Percentiles rank a stretch among this genome's conserved stretches.
These are phyloP conservation scores for Tetracentron sinense DNA, from an alignment of 164 flowering plant genomes.

Conservation along the genomic window DNA sequence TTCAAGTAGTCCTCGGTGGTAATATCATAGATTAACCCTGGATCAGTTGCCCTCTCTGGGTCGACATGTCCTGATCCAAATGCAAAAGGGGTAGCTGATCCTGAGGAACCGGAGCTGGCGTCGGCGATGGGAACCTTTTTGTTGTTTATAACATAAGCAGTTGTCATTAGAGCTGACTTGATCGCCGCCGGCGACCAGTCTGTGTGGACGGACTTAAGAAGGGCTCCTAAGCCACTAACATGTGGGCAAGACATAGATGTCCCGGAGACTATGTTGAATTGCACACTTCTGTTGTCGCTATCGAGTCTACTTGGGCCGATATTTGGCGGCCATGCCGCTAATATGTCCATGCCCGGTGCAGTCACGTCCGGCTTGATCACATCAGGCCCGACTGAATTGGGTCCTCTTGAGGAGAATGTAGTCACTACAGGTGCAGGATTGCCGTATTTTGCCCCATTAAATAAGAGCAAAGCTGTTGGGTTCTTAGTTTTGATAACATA, in stretches of 20 bases:
- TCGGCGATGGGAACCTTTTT: conserved; percentile 35
- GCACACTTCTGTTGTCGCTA: conserved; percentile 47
- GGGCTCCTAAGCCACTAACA: conserved; percentile 63
- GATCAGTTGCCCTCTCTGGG: conserved; percentile 58
- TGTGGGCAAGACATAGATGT: conserved; percentile 90
- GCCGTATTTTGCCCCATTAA: conserved; percentile 46
- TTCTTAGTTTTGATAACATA: conserved; percentile 26
- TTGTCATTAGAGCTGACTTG: conserved; percentile 80
- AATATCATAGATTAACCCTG: conserved; percentile 62
- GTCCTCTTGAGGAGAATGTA: conserved; percentile 77
- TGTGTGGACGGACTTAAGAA: conserved; percentile 50
- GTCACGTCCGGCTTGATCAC: conserved; percentile 72
- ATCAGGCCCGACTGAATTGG: conserved; percentile 40
- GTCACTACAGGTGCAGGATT: conserved; percentile 58
- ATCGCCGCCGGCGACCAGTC: conserved; percentile 70
- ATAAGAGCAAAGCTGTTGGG: conserved; percentile 44
- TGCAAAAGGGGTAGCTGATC: conserved; percentile 46
- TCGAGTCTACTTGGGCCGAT: conserved; percentile 37
- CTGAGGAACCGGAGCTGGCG: conserved; percentile 14
- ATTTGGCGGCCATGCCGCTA: conserved; percentile 70
- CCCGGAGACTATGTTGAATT: conserved; percentile 63
- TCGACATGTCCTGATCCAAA: conserved; percentile 73
- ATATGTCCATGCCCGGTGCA: conserved; percentile 69
- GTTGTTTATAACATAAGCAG: conserved; percentile 52
- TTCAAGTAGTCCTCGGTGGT: conserved; percentile 42